Base-by-base conservation (phyloP, 768 basidiomycete genomes). In the Phallus indusiatus region DNA sequence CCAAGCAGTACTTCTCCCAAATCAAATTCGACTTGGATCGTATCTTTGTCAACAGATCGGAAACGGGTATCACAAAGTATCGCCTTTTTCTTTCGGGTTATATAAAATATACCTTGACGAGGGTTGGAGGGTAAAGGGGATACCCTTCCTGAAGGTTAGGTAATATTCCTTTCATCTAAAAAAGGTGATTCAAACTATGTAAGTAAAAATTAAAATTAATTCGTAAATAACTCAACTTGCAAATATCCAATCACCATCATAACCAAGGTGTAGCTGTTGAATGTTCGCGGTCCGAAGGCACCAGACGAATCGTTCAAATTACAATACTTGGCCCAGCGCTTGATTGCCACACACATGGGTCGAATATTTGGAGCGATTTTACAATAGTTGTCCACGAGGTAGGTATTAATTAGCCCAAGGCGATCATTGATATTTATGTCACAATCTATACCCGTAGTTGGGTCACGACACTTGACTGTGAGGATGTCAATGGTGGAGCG, bases 341-440 rank as follows among this genome's bases (percentile, higher is more conserved):
- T 86, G 67, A 86, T 72, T 35, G 72, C 67, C 50, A 69, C 64
- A 7, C 84, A 61, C 64, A 84, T 62, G 5, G 74, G 71, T 0
- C 74, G 70, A 35, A 84, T 68, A 55, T 54, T 28, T 0, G 81
- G 79, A 3, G 68, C 70, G 0, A 78, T 63, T 34, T 74, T 66
- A 59, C 78, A 81, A 68, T 87, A 88, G 11, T 68, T 67, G 48
- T 69, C 70, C 59, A 87, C 69, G 55, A 88, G 68, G 4, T 69
- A 60, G 0, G 83, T 81, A 61, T 81, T 83, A 36, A 72, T 60
- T 2, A 76, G 56, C 1, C 85, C 85, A 0, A 86, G 72, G 6
- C 77, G 80, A 28, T 83, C 77, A 65, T 88, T 88, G 59, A 83
- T 73, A 64, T 83, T 84, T 63, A 87, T 69, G 61, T 85, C 84